Conservation (phyloP, 441 rosid genomes). For the California macrophylla region DNA sequence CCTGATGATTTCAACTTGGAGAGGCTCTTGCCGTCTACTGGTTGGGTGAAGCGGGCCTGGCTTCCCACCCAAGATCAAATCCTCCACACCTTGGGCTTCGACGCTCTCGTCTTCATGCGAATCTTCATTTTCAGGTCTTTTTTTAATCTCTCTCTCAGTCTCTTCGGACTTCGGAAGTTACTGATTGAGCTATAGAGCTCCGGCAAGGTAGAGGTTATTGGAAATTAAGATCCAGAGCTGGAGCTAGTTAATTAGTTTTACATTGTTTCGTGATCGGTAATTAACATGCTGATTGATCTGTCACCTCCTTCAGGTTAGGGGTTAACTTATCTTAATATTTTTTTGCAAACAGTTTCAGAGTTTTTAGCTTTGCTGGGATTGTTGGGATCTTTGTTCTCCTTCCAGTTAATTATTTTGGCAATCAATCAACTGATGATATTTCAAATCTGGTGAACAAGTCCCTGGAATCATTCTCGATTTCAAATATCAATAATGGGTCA, state of each 20-base stretch:
- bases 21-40: conserved; percentile 26
- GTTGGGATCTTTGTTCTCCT: conserved; percentile 69
- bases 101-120: conserved; percentile 22
- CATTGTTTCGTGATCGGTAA: too few species aligned
- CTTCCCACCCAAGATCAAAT: conserved; percentile 18
- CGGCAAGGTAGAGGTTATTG: neutral
- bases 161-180: neutral
- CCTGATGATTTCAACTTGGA: conserved; percentile 42
- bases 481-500: conserved; percentile 77
- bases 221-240: neutral
- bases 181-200: neutral
- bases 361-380: conserved; percentile 52
- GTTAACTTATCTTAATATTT: neutral
- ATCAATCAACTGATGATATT: conserved; percentile 47
- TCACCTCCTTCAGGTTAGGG: too few species aligned
- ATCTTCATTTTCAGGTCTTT: conserved; percentile 21
- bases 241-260: neutral
- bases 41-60: conserved; percentile 25
- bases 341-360: conserved; percentile 49
- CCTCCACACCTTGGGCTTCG: conserved; percentile 18
- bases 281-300: too few species aligned
- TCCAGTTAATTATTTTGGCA: conserved; percentile 73
- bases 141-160: neutral
- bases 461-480: conserved; percentile 67
- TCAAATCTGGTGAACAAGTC: conserved; percentile 53